Evolutionary conservation across 441 rosid species (phyloP).

Genomic region (Eutrema salsugineum): DNA sequence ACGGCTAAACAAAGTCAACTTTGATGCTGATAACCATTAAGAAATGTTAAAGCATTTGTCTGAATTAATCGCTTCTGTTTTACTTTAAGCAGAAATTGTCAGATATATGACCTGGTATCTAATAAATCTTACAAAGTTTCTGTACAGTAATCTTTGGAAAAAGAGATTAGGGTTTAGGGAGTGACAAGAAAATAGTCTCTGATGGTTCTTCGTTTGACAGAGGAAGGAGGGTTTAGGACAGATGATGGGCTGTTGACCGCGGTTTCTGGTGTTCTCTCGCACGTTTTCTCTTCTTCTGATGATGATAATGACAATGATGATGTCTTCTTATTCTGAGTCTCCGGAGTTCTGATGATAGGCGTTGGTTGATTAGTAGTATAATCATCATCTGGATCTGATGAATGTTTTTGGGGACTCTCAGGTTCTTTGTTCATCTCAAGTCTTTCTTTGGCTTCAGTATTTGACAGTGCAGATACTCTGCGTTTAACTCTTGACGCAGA

Average conservation of each 20-base stretch:
- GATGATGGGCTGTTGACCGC: slow-evolving; percentile 68
- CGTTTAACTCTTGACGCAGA: slow-evolving; percentile 51
- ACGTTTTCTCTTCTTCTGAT: slow-evolving; percentile 35
- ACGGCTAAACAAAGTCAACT: too few relatives aligned
- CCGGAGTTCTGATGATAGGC: slow-evolving; percentile 54
- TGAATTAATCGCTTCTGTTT: not conserved
- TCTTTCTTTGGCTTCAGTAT: slow-evolving; percentile 36
- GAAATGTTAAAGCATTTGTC: not conserved
- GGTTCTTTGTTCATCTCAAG: slow-evolving; percentile 39
- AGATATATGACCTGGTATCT: not conserved
- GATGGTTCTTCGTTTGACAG: slow-evolving; percentile 80
- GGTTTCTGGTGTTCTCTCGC: slow-evolving; percentile 64
- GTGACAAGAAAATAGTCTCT: slow-evolving; percentile 74
- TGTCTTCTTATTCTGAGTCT: slow-evolving; percentile 43
- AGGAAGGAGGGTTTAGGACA: slow-evolving; percentile 81
- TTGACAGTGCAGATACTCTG: slow-evolving; percentile 64
- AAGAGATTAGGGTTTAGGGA: slow-evolving; percentile 15
- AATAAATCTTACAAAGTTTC: not conserved
- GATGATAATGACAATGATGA: not conserved
- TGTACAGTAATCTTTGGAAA: not conserved
- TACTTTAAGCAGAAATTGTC: not conserved
- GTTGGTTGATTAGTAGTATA: not conserved
- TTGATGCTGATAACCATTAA: not conserved
- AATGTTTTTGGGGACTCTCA: slow-evolving; percentile 24
- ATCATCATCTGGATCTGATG: not conserved